A percentile compares a stretch with the other conserved stretches of the same genome.
Evolutionary conservation across 78 protist genomes (phyloP).

Genomic region (Dictyostelium capitatum): DNA sequence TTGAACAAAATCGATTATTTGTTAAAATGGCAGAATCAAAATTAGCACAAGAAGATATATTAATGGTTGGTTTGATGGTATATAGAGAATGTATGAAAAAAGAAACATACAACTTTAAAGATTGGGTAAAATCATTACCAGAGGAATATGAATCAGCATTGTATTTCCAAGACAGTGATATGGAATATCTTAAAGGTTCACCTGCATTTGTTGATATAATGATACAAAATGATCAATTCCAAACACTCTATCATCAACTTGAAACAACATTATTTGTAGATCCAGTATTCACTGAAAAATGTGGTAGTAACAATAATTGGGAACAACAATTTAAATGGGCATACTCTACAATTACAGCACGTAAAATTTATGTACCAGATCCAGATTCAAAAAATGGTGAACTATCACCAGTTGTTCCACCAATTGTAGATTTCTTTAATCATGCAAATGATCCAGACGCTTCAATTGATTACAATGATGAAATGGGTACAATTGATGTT

Average conservation of each 20-base stretch:
- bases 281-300: background rate
- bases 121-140: constrained; percentile 53
- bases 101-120: background rate
- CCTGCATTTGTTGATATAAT: constrained; percentile 42
- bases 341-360: constrained; percentile 2
- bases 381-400: background rate
- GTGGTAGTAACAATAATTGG: constrained; percentile 18
- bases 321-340: constrained; percentile 54
- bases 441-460: constrained; percentile 27
- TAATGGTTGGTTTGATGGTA: constrained; percentile 3
- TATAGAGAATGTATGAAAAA: constrained; percentile 34
- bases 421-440: constrained; percentile 43
- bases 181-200: constrained; percentile 33
- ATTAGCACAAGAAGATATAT: constrained; percentile 4
- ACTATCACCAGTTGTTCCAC: constrained; percentile 14
- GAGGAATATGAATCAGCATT: constrained; percentile 2
- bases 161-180: background rate
- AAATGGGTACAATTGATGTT: background rate
- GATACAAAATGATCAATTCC: background rate
- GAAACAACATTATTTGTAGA: background rate
- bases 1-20: background rate
- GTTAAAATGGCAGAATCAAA: background rate
- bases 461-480: constrained; percentile 15
- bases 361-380: constrained; percentile 30
- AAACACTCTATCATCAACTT: background rate